Conservation (phyloP, 2,329 filamentous ascomycete genomes). For the Furcasterigmium furcatum region DNA sequence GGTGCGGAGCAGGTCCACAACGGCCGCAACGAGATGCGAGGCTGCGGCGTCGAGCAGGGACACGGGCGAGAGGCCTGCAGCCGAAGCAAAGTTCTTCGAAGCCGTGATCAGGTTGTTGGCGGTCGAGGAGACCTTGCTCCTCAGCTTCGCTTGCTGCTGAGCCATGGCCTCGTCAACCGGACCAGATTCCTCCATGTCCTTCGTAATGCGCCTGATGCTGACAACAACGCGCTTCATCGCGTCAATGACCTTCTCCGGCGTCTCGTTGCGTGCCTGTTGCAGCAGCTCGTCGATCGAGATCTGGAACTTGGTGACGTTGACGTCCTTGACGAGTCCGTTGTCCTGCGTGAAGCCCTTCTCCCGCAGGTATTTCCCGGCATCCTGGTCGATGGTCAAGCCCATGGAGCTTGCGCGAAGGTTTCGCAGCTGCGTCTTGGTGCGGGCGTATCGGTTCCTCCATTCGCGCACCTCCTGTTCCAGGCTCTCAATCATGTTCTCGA, state of each 20-base stretch:
- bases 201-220: conserved; percentile 79
- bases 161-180: conserved; percentile 49
- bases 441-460: conserved; percentile 88
- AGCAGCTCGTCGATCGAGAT: conserved; percentile 90
- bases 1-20: conserved; percentile 79
- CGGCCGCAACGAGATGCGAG: conserved; percentile 79
- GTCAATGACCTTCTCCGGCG: conserved; percentile 72
- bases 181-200: conserved; percentile 66
- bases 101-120: conserved; percentile 96
- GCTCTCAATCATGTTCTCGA: conserved; percentile 70
- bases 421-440: conserved; percentile 82
- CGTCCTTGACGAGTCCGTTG: conserved; percentile 79
- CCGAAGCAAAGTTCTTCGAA: conserved; percentile 83
- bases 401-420: conserved; percentile 77
- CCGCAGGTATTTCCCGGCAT: conserved; percentile 64
- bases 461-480: conserved; percentile 82
- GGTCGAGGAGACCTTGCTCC: conserved; percentile 81
- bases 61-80: conserved; percentile 85
- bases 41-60: conserved; percentile 90
- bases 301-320: conserved; percentile 94
- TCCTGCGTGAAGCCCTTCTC: conserved; percentile 67
- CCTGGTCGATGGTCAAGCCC: conserved; percentile 65
- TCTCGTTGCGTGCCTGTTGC: conserved; percentile 69
- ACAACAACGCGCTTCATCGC: conserved; percentile 84
- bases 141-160: conserved; percentile 67